Evolutionary conservation across 2,329 filamentous ascomycete species (phyloP), one percentile per base, ranked within the genome.

Genomic region (Fusarium stilboides): DNA sequence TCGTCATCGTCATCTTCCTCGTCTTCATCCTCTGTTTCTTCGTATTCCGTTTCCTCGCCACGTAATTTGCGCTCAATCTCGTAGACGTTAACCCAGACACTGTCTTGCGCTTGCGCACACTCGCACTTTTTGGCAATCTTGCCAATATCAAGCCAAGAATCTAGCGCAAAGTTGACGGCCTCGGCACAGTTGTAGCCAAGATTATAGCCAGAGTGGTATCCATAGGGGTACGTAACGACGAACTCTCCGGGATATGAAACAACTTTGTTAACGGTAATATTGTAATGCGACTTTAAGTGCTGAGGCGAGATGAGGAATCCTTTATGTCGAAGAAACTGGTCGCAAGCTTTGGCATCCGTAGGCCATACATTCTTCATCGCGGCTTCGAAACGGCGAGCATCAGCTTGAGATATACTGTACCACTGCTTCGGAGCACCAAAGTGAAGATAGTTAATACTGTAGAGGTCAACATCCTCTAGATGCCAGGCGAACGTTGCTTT

Each of bases 401-500:
- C 96, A 70, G 93, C 92, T 79, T 98, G 97, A 1, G 95, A 97
- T 70, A 99, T 98, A 80, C 94, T 98, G 82, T 99, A 99, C 96
- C 96, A 99, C 79, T 99, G 96, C 81, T 99, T 99, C 1, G 96
- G 96, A 2, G 96, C 96, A 56, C 96, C 96, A 78, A 99, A 99
- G 77, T 99, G 96, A 62, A 99, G 94, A 79, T 98, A 99, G 82
- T 99, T 99, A 86, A 99, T 99, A 79, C 94, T 98, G 88, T 99
- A 99, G 6, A 99, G 88, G 82, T 99, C 96, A 42, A 99, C 95
- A 78, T 99, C 96, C 78, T 99, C 96, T 54, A 99, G 83, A 86
- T 99, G 96, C 96, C 96, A 99, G 10, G 96, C 96, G 78, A 99
- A 99, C 0, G 96, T 98, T 14, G 96, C 95, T 80, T 98, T 98